Base-by-base conservation (phyloP, 1,284 basidiomycete species). In the Apiotrichum laibachii region DNA sequence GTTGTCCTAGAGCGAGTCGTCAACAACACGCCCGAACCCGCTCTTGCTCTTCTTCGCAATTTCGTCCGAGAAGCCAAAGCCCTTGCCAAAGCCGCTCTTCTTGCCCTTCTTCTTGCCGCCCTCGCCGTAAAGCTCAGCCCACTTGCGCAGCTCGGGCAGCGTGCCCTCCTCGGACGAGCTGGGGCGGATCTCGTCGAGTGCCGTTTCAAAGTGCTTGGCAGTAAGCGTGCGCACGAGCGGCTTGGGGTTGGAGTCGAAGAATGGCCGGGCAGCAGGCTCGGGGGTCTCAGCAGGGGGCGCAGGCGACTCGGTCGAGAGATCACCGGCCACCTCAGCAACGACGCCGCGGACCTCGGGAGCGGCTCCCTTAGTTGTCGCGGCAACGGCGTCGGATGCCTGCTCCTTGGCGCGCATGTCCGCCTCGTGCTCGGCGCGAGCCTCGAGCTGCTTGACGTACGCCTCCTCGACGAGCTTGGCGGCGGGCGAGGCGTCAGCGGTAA, bases 111-210 rank as follows among this genome's bases (percentile, higher is more conserved):
- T 61, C 34, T 63, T 77, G 9, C 75, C 78, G 10, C 77, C 75
- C 55, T 93, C 90, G 34, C 91, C 92, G 73, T 92, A 94, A 73
- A 92, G 88, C 47, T 92, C 88, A 61, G 93, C 92, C 91, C 91
- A 95, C 77, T 74, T 67, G 50, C 90, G 84, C 62, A 94, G 79
- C 63, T 90, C 90, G 2, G 87, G 80, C 44, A 94, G 82, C 50
- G 84, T 88, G 45, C 90, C 90, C 10, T 86, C 82, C 74, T 93
- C 92, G 5, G 89, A 90, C 2, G 86, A 87, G 0, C 88, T 90
- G 11, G 91, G 89, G 1, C 88, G 87, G 65, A 94, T 92, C 75
- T 94, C 90, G 67, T 84, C 86, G 51, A 93, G 81, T 0, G 92
- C 92, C 67, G 87, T 87, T 39, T 81, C 80, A 71, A 95, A 94